These are phyloP conservation scores for Aspergillus proliferans DNA, from an alignment of 2,329 filamentous ascomycete genomes.

Conservation along the genomic window DNA sequence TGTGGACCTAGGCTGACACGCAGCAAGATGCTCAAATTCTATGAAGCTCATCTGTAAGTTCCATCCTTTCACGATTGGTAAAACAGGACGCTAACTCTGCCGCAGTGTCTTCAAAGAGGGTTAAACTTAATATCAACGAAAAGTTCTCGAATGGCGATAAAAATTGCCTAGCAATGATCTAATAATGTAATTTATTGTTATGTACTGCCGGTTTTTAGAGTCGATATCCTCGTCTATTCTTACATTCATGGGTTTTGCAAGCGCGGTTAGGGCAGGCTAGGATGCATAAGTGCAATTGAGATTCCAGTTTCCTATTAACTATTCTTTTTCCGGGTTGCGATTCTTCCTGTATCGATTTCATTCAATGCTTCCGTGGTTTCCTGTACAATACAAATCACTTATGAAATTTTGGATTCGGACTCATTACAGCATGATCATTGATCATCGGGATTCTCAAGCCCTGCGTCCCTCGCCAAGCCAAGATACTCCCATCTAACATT, in stretches of 20 bases:
- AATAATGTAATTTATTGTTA: not conserved
- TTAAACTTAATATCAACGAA: conserved; percentile 5
- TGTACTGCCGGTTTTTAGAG: not conserved
- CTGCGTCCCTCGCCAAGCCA: conserved; percentile 18
- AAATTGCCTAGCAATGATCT: not conserved
- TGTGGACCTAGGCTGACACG: conserved; percentile 8
- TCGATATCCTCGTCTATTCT: too few species aligned
- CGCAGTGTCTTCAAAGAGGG: conserved; percentile 32
- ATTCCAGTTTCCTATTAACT: too few species aligned
- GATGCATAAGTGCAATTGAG: too few species aligned
- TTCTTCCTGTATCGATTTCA: not conserved
- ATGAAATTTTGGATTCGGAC: not conserved
- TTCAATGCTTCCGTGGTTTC: not conserved
- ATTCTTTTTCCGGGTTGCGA: not conserved
- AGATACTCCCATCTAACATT: conserved; percentile 34
- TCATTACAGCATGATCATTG: conserved; percentile 1
- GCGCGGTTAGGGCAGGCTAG: too few species aligned
- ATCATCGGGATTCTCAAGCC: conserved; percentile 6
- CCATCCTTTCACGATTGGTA: not conserved
- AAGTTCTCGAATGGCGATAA: not conserved
- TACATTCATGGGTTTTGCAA: too few species aligned
- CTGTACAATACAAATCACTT: not conserved
- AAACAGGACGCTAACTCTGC: conserved; percentile 10
- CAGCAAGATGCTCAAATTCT: conserved; percentile 43
- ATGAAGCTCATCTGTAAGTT: conserved; percentile 43